These are phyloP conservation scores for Scenedesmus sp. DNA, from an alignment of 163 green algal genomes.

Conservation along the genomic window DNA sequence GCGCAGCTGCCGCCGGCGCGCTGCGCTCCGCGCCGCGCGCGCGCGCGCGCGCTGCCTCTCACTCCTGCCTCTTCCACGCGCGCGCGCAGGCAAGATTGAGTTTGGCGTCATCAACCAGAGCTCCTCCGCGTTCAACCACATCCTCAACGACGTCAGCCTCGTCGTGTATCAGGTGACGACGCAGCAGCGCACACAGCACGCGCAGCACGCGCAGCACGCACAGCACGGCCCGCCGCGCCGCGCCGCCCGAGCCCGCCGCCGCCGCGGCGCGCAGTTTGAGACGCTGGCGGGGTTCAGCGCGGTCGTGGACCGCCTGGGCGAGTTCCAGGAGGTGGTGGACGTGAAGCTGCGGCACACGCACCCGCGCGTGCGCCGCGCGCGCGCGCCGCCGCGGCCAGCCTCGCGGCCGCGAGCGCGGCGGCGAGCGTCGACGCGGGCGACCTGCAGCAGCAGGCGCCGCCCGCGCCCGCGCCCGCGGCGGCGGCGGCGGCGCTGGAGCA, in stretches of 20 bases:
- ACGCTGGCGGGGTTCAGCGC: slow-evolving; percentile 90
- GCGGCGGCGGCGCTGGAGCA: no score
- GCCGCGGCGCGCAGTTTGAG: slow-evolving; percentile 80
- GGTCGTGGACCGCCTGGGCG: slow-evolving; percentile 91
- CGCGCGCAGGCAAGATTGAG: slow-evolving; percentile 93
- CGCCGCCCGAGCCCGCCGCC: no score
- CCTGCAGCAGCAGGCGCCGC: background rate
- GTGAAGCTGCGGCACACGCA: slow-evolving; percentile 37
- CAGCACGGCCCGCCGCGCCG: no score
- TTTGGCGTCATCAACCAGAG: slow-evolving; percentile 98
- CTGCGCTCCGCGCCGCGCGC: no score
- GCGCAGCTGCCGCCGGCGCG: no score
- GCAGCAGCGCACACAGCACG: background rate
- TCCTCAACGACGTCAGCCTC: slow-evolving; percentile 93
- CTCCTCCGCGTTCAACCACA: slow-evolving; percentile 96
- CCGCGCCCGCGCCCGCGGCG: no score
- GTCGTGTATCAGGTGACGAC: slow-evolving; percentile 91
- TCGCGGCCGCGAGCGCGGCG: slow-evolving; percentile 2
- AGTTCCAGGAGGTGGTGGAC: slow-evolving; percentile 44
- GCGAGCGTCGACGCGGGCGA: background rate
- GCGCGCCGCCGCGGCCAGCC: slow-evolving; percentile 10
- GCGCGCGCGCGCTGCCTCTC: no score
- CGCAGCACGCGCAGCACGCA: no score
- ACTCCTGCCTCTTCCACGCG: no score
- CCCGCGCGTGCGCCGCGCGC: background rate